Conservation (phyloP, 768 basidiomycete species). For the Trametes maxima region DNA sequence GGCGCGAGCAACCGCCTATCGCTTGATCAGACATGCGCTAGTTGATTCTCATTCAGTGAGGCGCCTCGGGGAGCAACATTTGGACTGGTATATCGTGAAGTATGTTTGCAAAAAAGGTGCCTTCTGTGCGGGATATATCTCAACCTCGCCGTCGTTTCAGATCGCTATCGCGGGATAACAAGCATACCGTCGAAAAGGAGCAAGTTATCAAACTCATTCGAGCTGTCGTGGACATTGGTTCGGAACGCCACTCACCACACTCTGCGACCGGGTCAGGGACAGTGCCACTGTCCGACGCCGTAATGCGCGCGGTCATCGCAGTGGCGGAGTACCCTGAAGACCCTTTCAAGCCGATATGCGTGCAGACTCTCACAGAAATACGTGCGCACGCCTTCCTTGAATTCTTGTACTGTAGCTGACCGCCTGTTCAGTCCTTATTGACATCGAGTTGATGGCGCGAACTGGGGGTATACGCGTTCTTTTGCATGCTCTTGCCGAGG, state of each 20-base stretch:
- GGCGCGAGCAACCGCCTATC: conserved; percentile 80
- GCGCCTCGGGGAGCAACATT: conserved; percentile 57
- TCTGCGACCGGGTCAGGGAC: conserved; percentile 43
- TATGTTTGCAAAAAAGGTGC: conserved; percentile 37
- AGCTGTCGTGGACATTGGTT: conserved; percentile 75
- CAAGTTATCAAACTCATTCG: conserved; percentile 92
- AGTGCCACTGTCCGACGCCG: conserved; percentile 69
- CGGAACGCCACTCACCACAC: conserved; percentile 52
- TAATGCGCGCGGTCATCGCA: conserved; percentile 89
- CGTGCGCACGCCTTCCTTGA: conserved; percentile 43
- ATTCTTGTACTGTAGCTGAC: background rate
- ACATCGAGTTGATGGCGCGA: conserved; percentile 77
- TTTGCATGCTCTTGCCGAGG: conserved; percentile 87
- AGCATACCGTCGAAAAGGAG: conserved; percentile 83
- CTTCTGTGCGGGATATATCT: background rate
- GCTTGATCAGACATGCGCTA: conserved; percentile 76
- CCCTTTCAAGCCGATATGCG: conserved; percentile 76
- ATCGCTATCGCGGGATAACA: conserved; percentile 83
- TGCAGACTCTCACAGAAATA: conserved; percentile 90
- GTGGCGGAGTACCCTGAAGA: conserved; percentile 94
- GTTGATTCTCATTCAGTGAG: conserved; percentile 75
- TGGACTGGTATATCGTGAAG: conserved; percentile 94
- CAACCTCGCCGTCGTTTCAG: conserved; percentile 41
- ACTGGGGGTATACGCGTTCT: conserved; percentile 87
- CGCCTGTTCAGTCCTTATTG: conserved; percentile 70